A percentile compares a stretch with the other conserved stretches of the same genome.
phyloP scores from a whole-genome alignment of 495 filamentous ascomycete genomes.

The Hypomontagnella monticulosa region DNA sequence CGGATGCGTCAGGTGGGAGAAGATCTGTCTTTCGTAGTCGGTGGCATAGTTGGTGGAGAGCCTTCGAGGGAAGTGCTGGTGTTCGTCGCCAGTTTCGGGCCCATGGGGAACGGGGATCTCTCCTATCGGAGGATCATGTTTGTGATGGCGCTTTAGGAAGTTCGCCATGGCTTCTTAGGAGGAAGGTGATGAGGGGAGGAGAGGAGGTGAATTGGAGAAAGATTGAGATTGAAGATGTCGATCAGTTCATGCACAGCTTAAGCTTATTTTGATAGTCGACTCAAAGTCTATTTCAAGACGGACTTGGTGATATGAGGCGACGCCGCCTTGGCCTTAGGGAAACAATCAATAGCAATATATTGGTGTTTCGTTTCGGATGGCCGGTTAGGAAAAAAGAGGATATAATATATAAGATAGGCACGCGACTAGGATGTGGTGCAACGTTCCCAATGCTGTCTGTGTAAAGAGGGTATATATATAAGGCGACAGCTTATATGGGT shows the following conservation, averaged over 20 bases:
- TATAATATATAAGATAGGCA: constrained; percentile 11
- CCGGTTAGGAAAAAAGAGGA: not conserved
- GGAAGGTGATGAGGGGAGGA: constrained; percentile 1
- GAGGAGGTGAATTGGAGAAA: constrained; percentile 1
- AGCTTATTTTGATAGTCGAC: constrained; percentile 21
- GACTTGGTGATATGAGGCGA: constrained; percentile 9
- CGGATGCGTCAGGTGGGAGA: constrained; percentile 77
- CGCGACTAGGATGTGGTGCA: constrained; percentile 12
- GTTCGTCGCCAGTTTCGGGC: constrained; percentile 55
- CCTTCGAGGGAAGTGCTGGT: constrained; percentile 49
- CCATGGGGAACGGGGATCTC: constrained; percentile 60
- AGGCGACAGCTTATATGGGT: not conserved
- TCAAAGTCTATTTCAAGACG: constrained; percentile 27
- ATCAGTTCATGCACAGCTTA: constrained; percentile 12
- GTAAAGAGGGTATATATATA: not conserved
- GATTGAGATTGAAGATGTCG: constrained; percentile 1
- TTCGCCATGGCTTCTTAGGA: constrained; percentile 42
- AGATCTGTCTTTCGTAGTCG: constrained; percentile 73
- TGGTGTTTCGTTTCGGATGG: constrained; percentile 13
- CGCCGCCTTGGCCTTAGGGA: constrained; percentile 28
- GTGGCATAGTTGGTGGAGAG: constrained; percentile 56
- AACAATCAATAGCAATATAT: constrained; percentile 1
- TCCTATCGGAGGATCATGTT: constrained; percentile 55
- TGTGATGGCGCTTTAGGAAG: constrained; percentile 49
- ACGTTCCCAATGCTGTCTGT: constrained; percentile 3